phyloP scores from a whole-genome alignment of 305 asterid species.

The Fraxinus baroniana region DNA sequence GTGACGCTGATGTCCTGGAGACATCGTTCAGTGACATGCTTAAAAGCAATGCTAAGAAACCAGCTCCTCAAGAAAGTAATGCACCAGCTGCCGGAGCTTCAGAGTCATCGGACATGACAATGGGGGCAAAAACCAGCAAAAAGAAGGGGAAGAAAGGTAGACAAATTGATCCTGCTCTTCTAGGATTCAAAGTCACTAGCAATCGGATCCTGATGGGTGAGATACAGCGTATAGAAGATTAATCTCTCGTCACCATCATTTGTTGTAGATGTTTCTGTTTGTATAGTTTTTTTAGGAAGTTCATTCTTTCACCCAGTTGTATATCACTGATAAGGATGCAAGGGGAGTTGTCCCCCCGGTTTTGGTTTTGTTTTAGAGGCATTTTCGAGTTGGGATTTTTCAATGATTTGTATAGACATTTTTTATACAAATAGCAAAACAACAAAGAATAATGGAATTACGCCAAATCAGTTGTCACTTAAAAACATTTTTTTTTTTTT shows the following conservation, averaged over 20 bases:
- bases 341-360: background rate
- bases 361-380: background rate
- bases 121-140: constrained; percentile 55
- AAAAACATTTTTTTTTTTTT: no score
- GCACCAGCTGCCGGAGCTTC: constrained; percentile 32
- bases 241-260: constrained; percentile 9
- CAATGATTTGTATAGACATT: background rate
- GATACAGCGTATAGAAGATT: constrained; percentile 87
- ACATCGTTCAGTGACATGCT: constrained; percentile 98
- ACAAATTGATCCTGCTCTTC: constrained; percentile 95
- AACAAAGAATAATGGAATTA: background rate
- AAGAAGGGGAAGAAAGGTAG: constrained; percentile 97
- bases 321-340: background rate
- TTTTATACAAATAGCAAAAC: background rate
- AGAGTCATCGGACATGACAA: constrained; percentile 42
- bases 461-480: background rate
- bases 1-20: constrained; percentile 82
- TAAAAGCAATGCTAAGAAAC: constrained; percentile 72
- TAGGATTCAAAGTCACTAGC: constrained; percentile 96
- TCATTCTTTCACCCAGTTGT: background rate
- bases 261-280: background rate
- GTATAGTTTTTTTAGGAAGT: background rate
- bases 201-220: constrained; percentile 99
- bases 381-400: background rate
- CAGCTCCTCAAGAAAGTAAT: constrained; percentile 52